Base-by-base conservation (phyloP, 768 basidiomycete species). In the Lactarius hengduanensis region DNA sequence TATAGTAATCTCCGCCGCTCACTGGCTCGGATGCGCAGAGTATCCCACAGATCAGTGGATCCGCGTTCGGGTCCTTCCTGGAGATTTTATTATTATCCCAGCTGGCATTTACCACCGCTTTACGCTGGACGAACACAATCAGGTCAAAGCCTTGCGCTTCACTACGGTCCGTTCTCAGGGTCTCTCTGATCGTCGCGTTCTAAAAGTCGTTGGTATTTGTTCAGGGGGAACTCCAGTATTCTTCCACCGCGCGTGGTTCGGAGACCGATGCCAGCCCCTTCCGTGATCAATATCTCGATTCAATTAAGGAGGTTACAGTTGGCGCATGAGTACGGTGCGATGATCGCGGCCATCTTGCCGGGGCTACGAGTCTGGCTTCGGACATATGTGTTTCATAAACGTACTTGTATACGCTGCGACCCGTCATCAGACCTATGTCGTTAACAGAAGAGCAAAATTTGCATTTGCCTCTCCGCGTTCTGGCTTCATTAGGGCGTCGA, bases 71-170 rank as follows among this genome's bases (percentile, higher is more conserved):
- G 80, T 96, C 18, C 80, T 80, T 11, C 83, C 88, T 4, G 92
- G 94, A 2, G 96, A 97, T 74, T 82, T 98, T 57, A 77, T 97
- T 61, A 86, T 97, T 61, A 77, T 98, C 54, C 96, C 96, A 0
- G 85, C 91, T 20, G 94, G 94, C 0, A 94, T 96, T 71, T 97
- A 95, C 76, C 96, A 98, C 78, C 89, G 95, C 45, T 98, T 97
- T 79, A 96, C 92, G 0, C 85, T 97, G n/a, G 94, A 96, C 73
- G 82, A 86, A 69, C 77, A 73, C 58, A 85, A 97, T 76, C 78
- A 79, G 36, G 87, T 95, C 77, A 85, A 30, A 30, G 30, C 30
- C 4, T 30, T 30, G 30, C 30, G 30, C 30, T 30, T 30, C 30
- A 30, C 30, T 30, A 85, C 94, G 84, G 92, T 86, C 22, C 13